Base-by-base conservation (phyloP, 176 grass and related monocot genomes). In the Hsuehochloa calcarea region DNA sequence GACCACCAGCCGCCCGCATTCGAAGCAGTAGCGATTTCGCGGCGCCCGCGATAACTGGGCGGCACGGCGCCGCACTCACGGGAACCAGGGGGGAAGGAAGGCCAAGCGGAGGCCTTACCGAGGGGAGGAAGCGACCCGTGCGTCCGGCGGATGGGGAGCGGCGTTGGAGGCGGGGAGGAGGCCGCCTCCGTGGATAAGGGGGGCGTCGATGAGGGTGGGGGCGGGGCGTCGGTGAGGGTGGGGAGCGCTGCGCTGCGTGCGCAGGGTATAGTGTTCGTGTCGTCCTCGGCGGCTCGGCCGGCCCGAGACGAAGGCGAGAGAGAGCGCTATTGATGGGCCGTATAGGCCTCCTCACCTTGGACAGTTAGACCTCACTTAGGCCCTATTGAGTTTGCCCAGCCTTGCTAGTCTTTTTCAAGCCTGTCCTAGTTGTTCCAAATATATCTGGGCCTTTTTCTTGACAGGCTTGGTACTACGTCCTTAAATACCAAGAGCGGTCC, bases 121-220 rank as follows among this genome's bases (percentile, higher is more conserved):
- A 16, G 16, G 26, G 56, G 55, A 35, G 40, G 40, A 74, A 58
- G 70, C 9, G 29, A 65, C 10, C 55, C 43, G 69, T 46, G 54
- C 70, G 70, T 17, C 70, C 81, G 43, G 81, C 43, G 56, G 40
- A 61, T 16, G 13, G 38, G 41, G 76, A 69, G 23, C 38, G 77
- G 69, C 67, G 70, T 19, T 31, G 66, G 13, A 16, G 66, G 66
- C 13, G 15, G 80, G 37, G 58, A 46, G 56, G 70, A 80, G 37
- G 15, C 52, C 64, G 19, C 41, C 61, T 59, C 51, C 31, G 69
- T 68, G 78, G 68, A 81, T 79, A 73, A 72, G 65, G 74, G 43
- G 35, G 63, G 7, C 39, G 84, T 43, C 77, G 68, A 77, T 55
- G 65, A 82, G 38, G 40, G 40, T 54, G n/a, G 10, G 83, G 65